Evolutionary conservation across 768 basidiomycete genomes (phyloP).

Genomic region (Russula compacta): DNA sequence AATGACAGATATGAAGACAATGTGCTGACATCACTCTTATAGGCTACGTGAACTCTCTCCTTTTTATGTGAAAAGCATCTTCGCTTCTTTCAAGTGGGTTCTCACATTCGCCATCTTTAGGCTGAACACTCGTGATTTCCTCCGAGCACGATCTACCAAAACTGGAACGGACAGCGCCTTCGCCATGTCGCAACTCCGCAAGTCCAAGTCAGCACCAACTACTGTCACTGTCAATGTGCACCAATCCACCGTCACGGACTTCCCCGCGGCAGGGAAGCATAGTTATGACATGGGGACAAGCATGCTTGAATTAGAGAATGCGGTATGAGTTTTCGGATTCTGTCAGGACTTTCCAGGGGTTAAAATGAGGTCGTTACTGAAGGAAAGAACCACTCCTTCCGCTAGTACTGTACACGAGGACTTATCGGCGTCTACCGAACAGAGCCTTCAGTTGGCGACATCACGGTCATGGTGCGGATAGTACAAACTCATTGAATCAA

Average conservation of each 20-base stretch:
- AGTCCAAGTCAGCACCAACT: not conserved
- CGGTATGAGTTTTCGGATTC: not conserved
- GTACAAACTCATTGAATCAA: no score
- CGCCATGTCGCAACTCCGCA: not conserved
- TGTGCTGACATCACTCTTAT: not conserved
- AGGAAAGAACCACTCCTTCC: not conserved
- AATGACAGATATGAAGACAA: not conserved
- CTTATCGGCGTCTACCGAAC: not conserved
- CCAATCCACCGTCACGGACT: not conserved
- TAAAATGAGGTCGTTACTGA: not conserved
- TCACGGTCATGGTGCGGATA: no score
- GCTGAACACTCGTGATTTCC: slow-evolving; percentile 1
- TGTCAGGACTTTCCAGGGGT: not conserved
- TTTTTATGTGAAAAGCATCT: slow-evolving; percentile 35
- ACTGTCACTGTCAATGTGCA: not conserved
- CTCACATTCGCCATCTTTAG: not conserved
- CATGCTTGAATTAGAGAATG: not conserved
- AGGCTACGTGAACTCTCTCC: slow-evolving; percentile 45
- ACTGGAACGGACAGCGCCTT: not conserved
- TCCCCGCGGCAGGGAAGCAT: not conserved
- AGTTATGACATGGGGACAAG: not conserved
- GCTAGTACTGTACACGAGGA: not conserved
- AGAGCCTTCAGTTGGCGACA: not conserved
- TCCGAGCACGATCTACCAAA: not conserved
- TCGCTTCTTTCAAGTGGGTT: not conserved